Conservation (phyloP, 768 basidiomycete species). For the Termitomyces sp. region DNA sequence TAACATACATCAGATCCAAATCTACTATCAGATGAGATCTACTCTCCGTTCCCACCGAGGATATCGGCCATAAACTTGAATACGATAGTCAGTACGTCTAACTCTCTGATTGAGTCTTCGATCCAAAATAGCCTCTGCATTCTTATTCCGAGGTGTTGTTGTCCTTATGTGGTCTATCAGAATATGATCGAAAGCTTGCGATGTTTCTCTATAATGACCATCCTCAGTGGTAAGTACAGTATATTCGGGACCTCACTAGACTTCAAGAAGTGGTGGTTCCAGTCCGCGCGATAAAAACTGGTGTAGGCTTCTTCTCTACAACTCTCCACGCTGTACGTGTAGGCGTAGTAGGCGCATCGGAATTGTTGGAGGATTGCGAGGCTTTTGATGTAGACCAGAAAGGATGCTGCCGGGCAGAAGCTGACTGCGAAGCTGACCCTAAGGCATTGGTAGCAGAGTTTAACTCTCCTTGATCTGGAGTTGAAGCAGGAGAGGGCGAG, state of each 20-base stretch:
- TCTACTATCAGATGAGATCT: neutral
- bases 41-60: neutral
- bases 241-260: neutral
- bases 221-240: neutral
- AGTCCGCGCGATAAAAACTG: neutral
- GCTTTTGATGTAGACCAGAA: neutral
- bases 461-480: neutral
- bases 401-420: neutral
- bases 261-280: neutral
- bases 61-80: neutral
- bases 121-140: neutral
- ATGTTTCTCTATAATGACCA: neutral
- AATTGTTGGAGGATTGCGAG: neutral
- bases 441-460: neutral
- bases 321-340: conserved; percentile 11
- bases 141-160: neutral
- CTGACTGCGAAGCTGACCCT: neutral
- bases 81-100: neutral
- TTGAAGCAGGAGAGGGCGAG: neutral
- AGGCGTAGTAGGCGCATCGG: neutral
- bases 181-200: neutral
- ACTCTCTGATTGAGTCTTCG: neutral
- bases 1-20: neutral
- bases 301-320: conserved; percentile 3
- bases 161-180: neutral